Conservation (phyloP, 2,329 filamentous ascomycete genomes). For the Curvularia eragrostidis region DNA sequence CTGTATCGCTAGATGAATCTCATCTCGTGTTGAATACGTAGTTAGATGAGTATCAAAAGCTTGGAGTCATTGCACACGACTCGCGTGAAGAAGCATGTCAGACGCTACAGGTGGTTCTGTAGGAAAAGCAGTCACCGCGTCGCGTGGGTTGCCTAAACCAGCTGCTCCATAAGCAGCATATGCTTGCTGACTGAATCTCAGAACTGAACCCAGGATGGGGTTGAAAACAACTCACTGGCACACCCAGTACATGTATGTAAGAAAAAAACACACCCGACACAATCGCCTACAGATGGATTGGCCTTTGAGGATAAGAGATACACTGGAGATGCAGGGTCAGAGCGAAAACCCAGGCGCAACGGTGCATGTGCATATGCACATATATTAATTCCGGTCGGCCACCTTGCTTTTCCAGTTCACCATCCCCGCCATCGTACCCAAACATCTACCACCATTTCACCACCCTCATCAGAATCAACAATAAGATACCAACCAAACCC, state of each 20-base stretch:
- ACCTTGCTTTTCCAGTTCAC: slow-evolving; percentile 49
- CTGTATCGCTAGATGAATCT: slow-evolving; percentile 27
- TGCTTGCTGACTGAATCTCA: slow-evolving; percentile 26
- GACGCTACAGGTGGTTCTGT: not conserved
- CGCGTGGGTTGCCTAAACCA: not conserved
- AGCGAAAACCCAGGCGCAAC: not conserved
- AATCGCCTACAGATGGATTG: slow-evolving; percentile 13
- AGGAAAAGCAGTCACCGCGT: not conserved
- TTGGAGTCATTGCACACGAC: not conserved
- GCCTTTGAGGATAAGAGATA: not conserved
- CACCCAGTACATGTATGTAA: slow-evolving; percentile 32
- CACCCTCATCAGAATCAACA: slow-evolving; percentile 66
- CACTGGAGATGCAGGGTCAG: not conserved
- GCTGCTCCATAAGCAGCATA: not conserved
- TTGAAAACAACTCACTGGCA: slow-evolving; percentile 36
- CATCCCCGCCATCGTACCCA: slow-evolving; percentile 76
- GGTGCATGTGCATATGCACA: slow-evolving; percentile 3
- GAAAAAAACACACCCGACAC: slow-evolving; percentile 4
- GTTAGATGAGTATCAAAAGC: not conserved
- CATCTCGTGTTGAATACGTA: slow-evolving; percentile 39
- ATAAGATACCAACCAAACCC: slow-evolving; percentile 76
- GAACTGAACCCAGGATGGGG: slow-evolving; percentile 37
- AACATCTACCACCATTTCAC: slow-evolving; percentile 70
- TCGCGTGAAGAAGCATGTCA: not conserved
- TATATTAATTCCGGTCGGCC: not conserved